Percentiles rank a stretch among this genome's conserved stretches.
phyloP scores from a whole-genome alignment of 1,139 yeast species.

The Wickerhamiella pararugosa region DNA sequence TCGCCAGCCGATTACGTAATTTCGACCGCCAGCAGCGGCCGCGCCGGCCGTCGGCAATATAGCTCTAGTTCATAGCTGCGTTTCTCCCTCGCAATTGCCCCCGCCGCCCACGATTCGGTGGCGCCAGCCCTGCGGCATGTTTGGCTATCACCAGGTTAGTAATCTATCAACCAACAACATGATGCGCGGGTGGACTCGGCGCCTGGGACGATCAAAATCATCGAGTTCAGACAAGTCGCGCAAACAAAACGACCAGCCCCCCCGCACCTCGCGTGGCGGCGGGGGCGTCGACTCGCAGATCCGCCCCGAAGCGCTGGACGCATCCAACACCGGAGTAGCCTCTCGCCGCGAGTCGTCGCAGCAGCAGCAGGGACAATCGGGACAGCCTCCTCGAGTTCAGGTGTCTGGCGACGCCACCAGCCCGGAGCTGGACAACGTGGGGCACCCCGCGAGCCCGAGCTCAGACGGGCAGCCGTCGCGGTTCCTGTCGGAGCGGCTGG shows the following conservation, averaged over 20 bases:
- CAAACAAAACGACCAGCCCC: constrained; percentile 5
- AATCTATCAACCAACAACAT: constrained; percentile 11
- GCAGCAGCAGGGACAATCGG: constrained; percentile 5
- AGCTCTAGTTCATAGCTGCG: too few relatives aligned
- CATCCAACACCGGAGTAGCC: constrained; percentile 16
- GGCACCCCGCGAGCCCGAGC: constrained; percentile 17
- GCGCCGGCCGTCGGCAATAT: too few relatives aligned
- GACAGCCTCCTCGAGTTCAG: background rate
- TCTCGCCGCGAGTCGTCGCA: constrained; percentile 14
- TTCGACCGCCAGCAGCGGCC: too few relatives aligned
- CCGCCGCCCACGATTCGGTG: too few relatives aligned
- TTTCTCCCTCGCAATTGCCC: too few relatives aligned
- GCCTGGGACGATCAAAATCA: constrained; percentile 19
- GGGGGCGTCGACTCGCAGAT: constrained; percentile 13
- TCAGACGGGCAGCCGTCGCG: constrained; percentile 7
- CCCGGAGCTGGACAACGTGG: constrained; percentile 10
- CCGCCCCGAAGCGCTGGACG: constrained; percentile 18
- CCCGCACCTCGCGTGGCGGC: constrained; percentile 2
- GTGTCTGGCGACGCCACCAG: too few relatives aligned
- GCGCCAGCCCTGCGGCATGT: too few relatives aligned
- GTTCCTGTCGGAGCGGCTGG: constrained; percentile 24
- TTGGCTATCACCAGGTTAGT: background rate
- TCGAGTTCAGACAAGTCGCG: constrained; percentile 16
- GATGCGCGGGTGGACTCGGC: constrained; percentile 30
- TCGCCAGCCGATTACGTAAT: too few relatives aligned